Evolutionary conservation across 495 filamentous ascomycete genomes (phyloP).

Genomic region (Daldinia loculata): DNA sequence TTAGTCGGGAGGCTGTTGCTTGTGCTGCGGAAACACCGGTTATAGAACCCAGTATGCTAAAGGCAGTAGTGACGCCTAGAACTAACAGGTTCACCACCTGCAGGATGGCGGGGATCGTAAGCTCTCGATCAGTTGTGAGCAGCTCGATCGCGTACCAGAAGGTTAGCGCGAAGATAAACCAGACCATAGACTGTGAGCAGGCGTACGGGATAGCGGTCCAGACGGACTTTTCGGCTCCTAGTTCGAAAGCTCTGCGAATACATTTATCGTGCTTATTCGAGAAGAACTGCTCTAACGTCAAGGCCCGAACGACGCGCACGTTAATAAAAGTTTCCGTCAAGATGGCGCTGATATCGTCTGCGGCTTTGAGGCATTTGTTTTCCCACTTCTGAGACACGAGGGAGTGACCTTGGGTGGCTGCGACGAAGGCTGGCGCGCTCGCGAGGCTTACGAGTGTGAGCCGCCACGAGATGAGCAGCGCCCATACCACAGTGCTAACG

Average conservation of each 20-base stretch:
- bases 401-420: conserved; percentile 68
- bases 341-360: conserved; percentile 62
- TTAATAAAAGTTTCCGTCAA: conserved; percentile 84
- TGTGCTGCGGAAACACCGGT: conserved; percentile 81
- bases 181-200: conserved; percentile 71
- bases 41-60: conserved; percentile 72
- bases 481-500: conserved; percentile 73
- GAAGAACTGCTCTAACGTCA: conserved; percentile 82
- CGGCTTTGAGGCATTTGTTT: conserved; percentile 66
- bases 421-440: conserved; percentile 73
- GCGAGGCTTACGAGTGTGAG: conserved; percentile 80
- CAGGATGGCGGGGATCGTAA: conserved; percentile 65
- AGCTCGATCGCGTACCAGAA: conserved; percentile 84
- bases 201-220: conserved; percentile 81
- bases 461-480: conserved; percentile 78
- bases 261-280: conserved; percentile 67
- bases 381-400: conserved; percentile 76
- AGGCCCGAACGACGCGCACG: conserved; percentile 79
- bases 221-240: conserved; percentile 66
- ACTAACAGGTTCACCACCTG: conserved; percentile 83
- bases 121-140: conserved; percentile 56
- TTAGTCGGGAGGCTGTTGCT: conserved; percentile 74
- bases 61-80: conserved; percentile 78
- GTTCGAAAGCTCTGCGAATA: conserved; percentile 55
- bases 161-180: conserved; percentile 80